Conservation (phyloP, 192 early-diverging fungal species). For the Coemansia sp. region DNA sequence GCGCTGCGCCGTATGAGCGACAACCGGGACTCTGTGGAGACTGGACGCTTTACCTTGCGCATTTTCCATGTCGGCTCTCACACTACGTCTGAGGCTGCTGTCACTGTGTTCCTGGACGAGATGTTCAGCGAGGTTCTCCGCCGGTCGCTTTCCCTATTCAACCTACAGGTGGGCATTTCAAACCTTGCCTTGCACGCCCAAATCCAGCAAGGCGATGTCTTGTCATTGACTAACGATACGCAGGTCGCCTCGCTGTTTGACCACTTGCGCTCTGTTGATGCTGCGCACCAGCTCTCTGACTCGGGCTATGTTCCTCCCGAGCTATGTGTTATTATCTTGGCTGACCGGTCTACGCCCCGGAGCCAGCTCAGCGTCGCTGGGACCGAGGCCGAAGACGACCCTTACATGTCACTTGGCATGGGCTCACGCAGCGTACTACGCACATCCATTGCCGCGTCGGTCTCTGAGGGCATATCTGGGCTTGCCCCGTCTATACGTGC, state of each 20-base stretch:
- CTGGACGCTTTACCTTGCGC: slow-evolving; percentile 9
- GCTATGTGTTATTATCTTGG: slow-evolving; percentile 29
- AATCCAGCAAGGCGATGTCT: slow-evolving; percentile 22
- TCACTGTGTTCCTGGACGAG: slow-evolving; percentile 34
- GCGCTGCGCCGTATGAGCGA: slow-evolving; percentile 23
- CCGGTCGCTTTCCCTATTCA: slow-evolving; percentile 28
- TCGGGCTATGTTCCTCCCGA: slow-evolving; percentile 18
- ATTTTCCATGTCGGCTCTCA: slow-evolving; percentile 27
- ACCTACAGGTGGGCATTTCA: slow-evolving; percentile 6
- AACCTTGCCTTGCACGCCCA: slow-evolving; percentile 24
- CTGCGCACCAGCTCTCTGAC: slow-evolving; percentile 3
- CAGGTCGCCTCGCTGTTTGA: slow-evolving; percentile 23
- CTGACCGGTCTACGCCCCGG: slow-evolving; percentile 25
- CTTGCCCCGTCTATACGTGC: slow-evolving; percentile 1
- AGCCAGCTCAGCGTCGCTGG: slow-evolving; percentile 13
- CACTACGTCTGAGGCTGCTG: slow-evolving; percentile 16
- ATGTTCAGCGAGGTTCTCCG: slow-evolving; percentile 38
- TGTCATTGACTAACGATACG: slow-evolving; percentile 16
- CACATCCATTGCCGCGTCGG: slow-evolving; percentile 38
- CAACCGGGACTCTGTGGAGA: slow-evolving; percentile 26
- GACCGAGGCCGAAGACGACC: slow-evolving; percentile 27
- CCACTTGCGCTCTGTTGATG: slow-evolving; percentile 15
- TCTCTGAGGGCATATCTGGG: slow-evolving; percentile 18
- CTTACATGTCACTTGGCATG: slow-evolving; percentile 21
- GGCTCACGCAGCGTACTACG: slow-evolving; percentile 35